These are phyloP conservation scores for Tricholoma terreum DNA, from an alignment of 768 basidiomycete species.

Conservation along the genomic window DNA sequence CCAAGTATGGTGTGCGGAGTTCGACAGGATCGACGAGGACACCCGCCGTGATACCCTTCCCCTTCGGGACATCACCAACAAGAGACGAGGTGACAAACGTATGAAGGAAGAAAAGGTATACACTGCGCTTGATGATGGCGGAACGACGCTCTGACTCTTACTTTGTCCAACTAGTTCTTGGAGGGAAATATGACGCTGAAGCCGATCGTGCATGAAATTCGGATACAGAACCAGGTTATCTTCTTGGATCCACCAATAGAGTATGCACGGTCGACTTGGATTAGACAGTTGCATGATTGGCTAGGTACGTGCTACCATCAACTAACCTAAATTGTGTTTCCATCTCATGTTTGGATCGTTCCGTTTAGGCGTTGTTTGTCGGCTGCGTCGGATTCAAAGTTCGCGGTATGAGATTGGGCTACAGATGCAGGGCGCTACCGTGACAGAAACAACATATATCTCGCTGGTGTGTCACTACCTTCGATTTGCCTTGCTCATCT, in stretches of 20 bases:
- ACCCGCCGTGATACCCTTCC: constrained; percentile 54
- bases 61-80: constrained; percentile 55
- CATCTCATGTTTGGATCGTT: background rate
- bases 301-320: constrained; percentile 47
- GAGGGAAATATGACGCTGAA: constrained; percentile 76
- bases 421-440: constrained; percentile 72
- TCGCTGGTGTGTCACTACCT: constrained; percentile 58
- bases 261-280: constrained; percentile 86
- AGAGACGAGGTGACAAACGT: constrained; percentile 68
- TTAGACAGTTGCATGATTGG: constrained; percentile 87
- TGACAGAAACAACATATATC: constrained; percentile 75
- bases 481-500: background rate
- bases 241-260: constrained; percentile 98
- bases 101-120: constrained; percentile 76
- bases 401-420: constrained; percentile 97
- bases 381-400: constrained; percentile 83
- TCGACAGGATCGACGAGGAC: constrained; percentile 71
- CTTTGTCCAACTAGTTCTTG: constrained; percentile 43
- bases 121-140: background rate
- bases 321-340: too few species aligned
- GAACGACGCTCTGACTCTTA: background rate
- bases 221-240: constrained; percentile 98
- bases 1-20: constrained; percentile 85
- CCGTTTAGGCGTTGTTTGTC: constrained; percentile 74
- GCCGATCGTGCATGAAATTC: constrained; percentile 91